Evolutionary conservation across 2,329 filamentous ascomycete genomes (phyloP), one percentile per base, ranked within the genome.

Genomic region (Neofusicoccum ribis): DNA sequence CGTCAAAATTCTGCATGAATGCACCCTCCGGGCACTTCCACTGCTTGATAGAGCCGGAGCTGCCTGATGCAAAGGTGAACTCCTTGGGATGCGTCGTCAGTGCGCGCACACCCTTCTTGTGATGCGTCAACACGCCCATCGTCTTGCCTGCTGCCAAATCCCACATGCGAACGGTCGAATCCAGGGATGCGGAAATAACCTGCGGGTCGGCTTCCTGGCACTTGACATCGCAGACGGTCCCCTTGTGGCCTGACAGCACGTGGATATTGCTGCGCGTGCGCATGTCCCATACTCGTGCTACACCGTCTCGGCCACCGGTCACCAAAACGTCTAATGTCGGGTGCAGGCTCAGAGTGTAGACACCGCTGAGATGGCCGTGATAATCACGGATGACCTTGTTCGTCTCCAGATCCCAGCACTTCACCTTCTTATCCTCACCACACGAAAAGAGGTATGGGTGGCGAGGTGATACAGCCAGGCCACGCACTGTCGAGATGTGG

Each of bases 351-450:
- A 99, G 83, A 0, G 93, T 93, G 80, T 99, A 99, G 3, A 99
- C 95, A 69, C 95, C 95, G 71, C 92, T 96, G 23, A 99, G 82
- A 80, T 99, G 95, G 17, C 96, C 96, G 77, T 99, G 95, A 77
- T 98, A 99, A 79, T 97, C 93, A 44, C 94, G 88, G 74, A 98
- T 97, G 67, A 99, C 95, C 79, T 97, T 97, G 82, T 99, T 99
- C n/a, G 94, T 97, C 79, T 99, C 95, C 69, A 99, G 82, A 81
- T 99, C 95, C 95, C 95, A 99, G 81, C 95, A 99, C 80, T 99
- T 99, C 68, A 99, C 95, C 93, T 97, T 97, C 83, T 99, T 99
- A 78, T 99, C 95, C 79, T 99, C 95, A 66, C 92, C 96, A 74
- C 95, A 99, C 11, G 93, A 97, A 79, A 99, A 99, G 9, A 99